phyloP scores from a whole-genome alignment of 2,329 filamentous ascomycete genomes.

The Fusarium sp. region DNA sequence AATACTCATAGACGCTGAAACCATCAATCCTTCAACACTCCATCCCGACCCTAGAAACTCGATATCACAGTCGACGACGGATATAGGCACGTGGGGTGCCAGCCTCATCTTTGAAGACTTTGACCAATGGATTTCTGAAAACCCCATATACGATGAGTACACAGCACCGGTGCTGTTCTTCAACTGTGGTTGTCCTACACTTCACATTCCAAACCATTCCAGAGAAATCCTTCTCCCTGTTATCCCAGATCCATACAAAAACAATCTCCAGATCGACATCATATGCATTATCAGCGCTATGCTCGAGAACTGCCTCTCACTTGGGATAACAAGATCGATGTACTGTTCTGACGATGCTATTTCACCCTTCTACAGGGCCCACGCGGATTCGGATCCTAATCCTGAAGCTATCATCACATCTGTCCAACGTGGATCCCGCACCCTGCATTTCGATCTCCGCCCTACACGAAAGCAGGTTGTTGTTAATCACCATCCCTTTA shows the following conservation, averaged over 20 bases:
- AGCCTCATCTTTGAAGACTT: slow-evolving; percentile 10
- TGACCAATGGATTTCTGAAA: slow-evolving; percentile 28
- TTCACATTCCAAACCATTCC: slow-evolving; percentile 35
- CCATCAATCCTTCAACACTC: slow-evolving; percentile 32
- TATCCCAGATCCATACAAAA: slow-evolving; percentile 38
- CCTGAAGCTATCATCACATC: slow-evolving; percentile 24
- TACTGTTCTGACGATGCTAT: slow-evolving; percentile 39
- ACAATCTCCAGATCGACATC: slow-evolving; percentile 41
- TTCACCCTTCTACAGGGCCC: slow-evolving; percentile 38
- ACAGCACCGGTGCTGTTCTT: slow-evolving; percentile 27
- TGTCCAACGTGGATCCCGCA: slow-evolving; percentile 32
- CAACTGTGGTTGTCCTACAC: slow-evolving; percentile 39
- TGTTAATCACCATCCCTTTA: slow-evolving; percentile 40
- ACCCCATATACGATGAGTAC: background rate
- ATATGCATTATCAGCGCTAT: slow-evolving; percentile 38
- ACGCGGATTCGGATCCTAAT: slow-evolving; percentile 17
- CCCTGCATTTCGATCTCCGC: slow-evolving; percentile 41
- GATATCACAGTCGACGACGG: background rate
- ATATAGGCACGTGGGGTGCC: background rate
- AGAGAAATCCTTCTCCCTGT: slow-evolving; percentile 35
- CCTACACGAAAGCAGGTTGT: slow-evolving; percentile 40
- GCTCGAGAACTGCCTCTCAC: slow-evolving; percentile 39
- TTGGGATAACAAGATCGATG: slow-evolving; percentile 39
- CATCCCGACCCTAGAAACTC: slow-evolving; percentile 5
- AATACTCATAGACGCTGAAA: background rate